phyloP scores from a whole-genome alignment of 2,329 filamentous ascomycete genomes.

The Pezicula neosporulosa region DNA sequence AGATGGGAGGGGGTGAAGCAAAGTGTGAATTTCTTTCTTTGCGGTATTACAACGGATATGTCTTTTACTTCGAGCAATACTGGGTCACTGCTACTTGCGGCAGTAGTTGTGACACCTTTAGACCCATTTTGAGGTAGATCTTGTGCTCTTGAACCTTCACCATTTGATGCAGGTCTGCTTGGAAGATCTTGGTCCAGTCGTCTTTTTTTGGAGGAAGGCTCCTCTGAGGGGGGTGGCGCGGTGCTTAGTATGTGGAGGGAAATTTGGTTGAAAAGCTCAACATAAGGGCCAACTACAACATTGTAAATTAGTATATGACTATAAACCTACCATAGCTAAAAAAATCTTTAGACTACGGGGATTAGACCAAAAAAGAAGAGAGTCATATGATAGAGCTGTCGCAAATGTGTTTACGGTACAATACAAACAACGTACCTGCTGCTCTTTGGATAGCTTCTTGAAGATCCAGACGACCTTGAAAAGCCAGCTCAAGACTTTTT shows the following conservation, averaged over 20 bases:
- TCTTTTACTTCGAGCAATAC: slow-evolving; percentile 60
- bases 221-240: slow-evolving; percentile 9
- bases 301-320: not conserved
- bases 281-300: slow-evolving; percentile 21
- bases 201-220: slow-evolving; percentile 27
- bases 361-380: not conserved
- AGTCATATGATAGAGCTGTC: not conserved
- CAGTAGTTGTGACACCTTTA: slow-evolving; percentile 1
- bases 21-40: slow-evolving; percentile 65
- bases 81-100: slow-evolving; percentile 39
- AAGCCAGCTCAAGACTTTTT: slow-evolving; percentile 25
- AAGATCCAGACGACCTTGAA: slow-evolving; percentile 26
- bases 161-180: slow-evolving; percentile 17
- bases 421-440: slow-evolving; percentile 23
- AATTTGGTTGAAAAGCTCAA: slow-evolving; percentile 32
- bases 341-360: not conserved
- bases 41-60: slow-evolving; percentile 63
- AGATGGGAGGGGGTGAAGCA: slow-evolving; percentile 58
- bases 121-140: not conserved
- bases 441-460: slow-evolving; percentile 27
- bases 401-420: not conserved
- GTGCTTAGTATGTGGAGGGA: slow-evolving; percentile 23
- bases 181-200: slow-evolving; percentile 23
- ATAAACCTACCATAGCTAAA: not conserved
- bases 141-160: slow-evolving; percentile 11